Evolutionary conservation across 2,329 filamentous ascomycete species (phyloP).

Genomic region (Geosmithia morbida): DNA sequence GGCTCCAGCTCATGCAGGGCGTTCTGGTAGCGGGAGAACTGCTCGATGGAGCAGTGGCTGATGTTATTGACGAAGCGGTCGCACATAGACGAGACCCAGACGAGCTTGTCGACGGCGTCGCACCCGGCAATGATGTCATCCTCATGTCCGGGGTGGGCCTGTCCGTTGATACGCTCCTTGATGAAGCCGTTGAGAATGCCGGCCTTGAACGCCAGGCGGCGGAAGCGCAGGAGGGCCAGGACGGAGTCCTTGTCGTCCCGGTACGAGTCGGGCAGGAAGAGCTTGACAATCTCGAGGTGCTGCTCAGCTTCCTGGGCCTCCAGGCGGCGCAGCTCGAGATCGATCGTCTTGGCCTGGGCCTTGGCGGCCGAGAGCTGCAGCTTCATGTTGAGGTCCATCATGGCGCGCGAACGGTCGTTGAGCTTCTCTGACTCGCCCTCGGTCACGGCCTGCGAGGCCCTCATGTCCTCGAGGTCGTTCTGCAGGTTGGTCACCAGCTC

Average conservation of each 20-base stretch:
- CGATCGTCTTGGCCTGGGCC: conserved; percentile 87
- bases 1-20: conserved; percentile 81
- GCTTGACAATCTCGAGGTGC: conserved; percentile 75
- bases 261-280: conserved; percentile 79
- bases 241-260: conserved; percentile 72
- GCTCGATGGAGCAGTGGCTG: conserved; percentile 59
- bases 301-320: conserved; percentile 81
- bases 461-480: conserved; percentile 79
- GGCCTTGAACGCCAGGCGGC: conserved; percentile 78
- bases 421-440: conserved; percentile 88
- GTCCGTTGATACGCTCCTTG: conserved; percentile 60
- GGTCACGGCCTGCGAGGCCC: conserved; percentile 80
- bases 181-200: conserved; percentile 64
- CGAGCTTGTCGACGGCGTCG: conserved; percentile 72
- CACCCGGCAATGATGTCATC: conserved; percentile 71
- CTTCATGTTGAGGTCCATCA: conserved; percentile 95
- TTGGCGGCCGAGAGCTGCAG: conserved; percentile 82
- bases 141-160: conserved; percentile 51
- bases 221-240: conserved; percentile 78
- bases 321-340: conserved; percentile 72
- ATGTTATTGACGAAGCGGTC: conserved; percentile 74
- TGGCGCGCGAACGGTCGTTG: conserved; percentile 73
- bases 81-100: conserved; percentile 72
- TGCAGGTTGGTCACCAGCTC: conserved; percentile 79
- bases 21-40: conserved; percentile 66